Evolutionary conservation across 306 rosid species (phyloP).

Genomic region (Astragalus glycyphyllos): DNA sequence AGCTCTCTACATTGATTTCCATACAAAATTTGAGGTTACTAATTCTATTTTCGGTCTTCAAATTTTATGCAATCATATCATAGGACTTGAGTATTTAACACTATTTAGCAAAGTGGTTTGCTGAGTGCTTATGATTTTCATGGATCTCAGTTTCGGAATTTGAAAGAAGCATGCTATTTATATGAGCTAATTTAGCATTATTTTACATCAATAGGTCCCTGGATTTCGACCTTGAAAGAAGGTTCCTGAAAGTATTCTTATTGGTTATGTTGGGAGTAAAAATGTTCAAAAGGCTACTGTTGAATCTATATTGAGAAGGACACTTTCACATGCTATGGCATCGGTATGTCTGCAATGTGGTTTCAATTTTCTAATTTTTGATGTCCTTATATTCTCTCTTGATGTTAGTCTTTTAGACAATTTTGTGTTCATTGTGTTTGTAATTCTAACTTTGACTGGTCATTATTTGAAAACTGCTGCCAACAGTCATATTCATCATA

Average conservation of each 20-base stretch:
- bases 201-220: conserved; percentile 58
- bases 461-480: too few species aligned
- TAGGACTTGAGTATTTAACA: conserved; percentile 9
- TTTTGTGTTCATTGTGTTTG: conserved; percentile 5
- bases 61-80: neutral
- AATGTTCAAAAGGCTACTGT: conserved; percentile 74
- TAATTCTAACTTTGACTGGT: neutral
- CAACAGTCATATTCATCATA: too few species aligned
- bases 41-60: conserved; percentile 13
- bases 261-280: conserved; percentile 72
- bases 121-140: conserved; percentile 9
- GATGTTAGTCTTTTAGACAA: neutral
- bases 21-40: conserved; percentile 11
- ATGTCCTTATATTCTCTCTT: conserved; percentile 23
- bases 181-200: neutral
- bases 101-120: conserved; percentile 14
- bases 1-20: conserved; percentile 8
- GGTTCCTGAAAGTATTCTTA: conserved; percentile 81
- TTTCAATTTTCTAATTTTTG: conserved; percentile 9
- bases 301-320: conserved; percentile 85
- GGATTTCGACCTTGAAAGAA: conserved; percentile 85
- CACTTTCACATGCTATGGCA: conserved; percentile 87
- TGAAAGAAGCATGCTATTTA: conserved; percentile 13
- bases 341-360: conserved; percentile 54
- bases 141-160: conserved; percentile 31